A percentile compares a stretch with the other conserved stretches of the same genome.
These are phyloP conservation scores for Pseudoscleropodium purum DNA, from an alignment of 225 moss, liverwort and hornwort species.

Conservation along the genomic window DNA sequence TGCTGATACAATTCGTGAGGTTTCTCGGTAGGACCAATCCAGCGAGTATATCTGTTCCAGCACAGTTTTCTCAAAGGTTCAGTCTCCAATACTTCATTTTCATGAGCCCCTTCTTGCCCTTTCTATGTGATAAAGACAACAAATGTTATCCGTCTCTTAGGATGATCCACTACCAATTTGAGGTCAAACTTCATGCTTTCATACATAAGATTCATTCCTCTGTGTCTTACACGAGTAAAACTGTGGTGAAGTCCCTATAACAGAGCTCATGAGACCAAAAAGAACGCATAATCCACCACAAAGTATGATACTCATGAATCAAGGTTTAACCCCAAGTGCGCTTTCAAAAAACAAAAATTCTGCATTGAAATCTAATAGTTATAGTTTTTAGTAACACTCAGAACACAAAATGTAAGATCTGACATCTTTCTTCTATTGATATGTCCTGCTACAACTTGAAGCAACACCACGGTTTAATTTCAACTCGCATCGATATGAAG, in stretches of 20 bases:
- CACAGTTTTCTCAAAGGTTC: not conserved
- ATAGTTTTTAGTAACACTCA: not conserved
- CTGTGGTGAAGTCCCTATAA: not conserved
- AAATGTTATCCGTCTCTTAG: not conserved
- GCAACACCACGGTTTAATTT: not conserved
- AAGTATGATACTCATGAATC: not conserved
- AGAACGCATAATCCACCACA: not conserved
- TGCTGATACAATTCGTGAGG: conserved; percentile 81
- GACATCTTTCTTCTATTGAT: not conserved
- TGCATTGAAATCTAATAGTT: not conserved
- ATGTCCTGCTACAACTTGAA: not conserved
- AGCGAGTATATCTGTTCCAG: conserved; percentile 78
- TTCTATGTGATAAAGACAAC: not conserved
- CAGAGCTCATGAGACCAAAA: not conserved
- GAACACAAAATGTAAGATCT: not conserved
- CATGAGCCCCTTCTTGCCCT: not conserved
- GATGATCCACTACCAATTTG: not conserved
- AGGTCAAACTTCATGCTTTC: not conserved
- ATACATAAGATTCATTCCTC: not conserved
- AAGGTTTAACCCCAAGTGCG: not conserved
- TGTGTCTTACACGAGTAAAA: not conserved
- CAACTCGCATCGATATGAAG: not conserved
- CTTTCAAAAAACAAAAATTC: not conserved
- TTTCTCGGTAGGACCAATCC: conserved; percentile 88
- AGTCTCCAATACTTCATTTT: not conserved